These are phyloP conservation scores for Cladosporium sp. DNA, from an alignment of 2,329 filamentous ascomycete species.

Conservation along the genomic window DNA sequence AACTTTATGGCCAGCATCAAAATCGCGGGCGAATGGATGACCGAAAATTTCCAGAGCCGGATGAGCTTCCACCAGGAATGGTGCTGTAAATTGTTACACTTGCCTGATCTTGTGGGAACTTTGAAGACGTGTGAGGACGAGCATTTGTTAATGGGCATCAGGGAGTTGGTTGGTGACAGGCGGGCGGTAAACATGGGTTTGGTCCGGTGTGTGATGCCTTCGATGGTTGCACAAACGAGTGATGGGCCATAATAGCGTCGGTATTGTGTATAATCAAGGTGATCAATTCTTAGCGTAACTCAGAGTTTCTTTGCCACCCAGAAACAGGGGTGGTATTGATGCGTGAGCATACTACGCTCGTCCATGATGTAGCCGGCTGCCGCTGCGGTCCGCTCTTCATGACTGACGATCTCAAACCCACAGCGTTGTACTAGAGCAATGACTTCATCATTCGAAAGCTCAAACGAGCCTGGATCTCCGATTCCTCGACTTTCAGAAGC, in stretches of 20 bases:
- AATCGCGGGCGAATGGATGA: neutral
- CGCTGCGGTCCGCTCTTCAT: conserved; percentile 55
- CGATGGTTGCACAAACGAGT: neutral
- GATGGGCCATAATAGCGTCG: neutral
- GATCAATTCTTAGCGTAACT: neutral
- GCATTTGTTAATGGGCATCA: neutral
- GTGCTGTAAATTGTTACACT: neutral
- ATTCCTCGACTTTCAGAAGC: conserved; percentile 49
- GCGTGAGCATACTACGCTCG: conserved; percentile 79
- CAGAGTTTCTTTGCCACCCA: conserved; percentile 78
- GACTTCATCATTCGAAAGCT: conserved; percentile 88
- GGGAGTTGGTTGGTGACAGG: neutral
- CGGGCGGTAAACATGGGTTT: neutral
- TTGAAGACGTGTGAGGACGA: neutral
- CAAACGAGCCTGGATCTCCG: conserved; percentile 84
- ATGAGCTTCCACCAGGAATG: neutral
- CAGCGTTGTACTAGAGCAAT: conserved; percentile 69
- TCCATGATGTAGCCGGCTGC: conserved; percentile 87
- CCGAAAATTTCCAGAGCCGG: too few species aligned
- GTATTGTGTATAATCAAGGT: neutral
- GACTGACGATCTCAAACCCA: conserved; percentile 67
- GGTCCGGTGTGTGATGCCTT: neutral
- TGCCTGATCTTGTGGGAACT: neutral
- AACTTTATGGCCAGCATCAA: neutral
- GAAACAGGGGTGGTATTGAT: conserved; percentile 73